A percentile compares a stretch with the other conserved stretches of the same genome.
These are phyloP conservation scores for Neurospora intermedia DNA, from an alignment of 495 filamentous ascomycete genomes.

Conservation along the genomic window DNA sequence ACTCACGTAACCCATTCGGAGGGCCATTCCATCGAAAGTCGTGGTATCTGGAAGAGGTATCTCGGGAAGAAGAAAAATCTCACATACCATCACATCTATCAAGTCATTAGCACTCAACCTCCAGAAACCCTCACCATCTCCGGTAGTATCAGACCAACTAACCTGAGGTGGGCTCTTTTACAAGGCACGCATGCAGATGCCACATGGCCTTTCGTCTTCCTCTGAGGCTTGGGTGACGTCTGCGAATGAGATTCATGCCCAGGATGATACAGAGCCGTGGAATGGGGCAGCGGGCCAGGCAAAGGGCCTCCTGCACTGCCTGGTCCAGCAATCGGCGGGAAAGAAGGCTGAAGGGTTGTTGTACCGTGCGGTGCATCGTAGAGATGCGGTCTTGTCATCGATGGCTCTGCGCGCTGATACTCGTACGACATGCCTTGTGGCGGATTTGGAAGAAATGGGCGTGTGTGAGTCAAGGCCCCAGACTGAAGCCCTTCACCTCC, in stretches of 20 bases:
- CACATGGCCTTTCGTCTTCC: constrained; percentile 90
- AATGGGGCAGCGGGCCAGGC: constrained; percentile 20
- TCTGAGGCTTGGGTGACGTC: constrained; percentile 52
- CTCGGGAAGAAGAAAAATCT: not conserved
- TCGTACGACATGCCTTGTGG: constrained; percentile 29
- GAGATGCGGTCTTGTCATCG: constrained; percentile 23
- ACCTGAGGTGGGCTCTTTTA: constrained; percentile 84
- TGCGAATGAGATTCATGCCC: constrained; percentile 27
- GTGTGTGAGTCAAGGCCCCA: constrained; percentile 23
- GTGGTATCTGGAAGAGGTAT: not conserved
- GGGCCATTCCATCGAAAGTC: not conserved
- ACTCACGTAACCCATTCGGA: not conserved
- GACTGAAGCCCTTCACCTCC: constrained; percentile 28
- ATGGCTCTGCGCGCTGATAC: constrained; percentile 28
- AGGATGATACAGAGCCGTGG: constrained; percentile 22
- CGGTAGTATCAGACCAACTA: constrained; percentile 12
- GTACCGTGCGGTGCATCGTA: constrained; percentile 27
- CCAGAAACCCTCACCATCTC: not conserved
- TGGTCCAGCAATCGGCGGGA: constrained; percentile 23
- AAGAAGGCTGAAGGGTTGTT: constrained; percentile 21
- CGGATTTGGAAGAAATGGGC: constrained; percentile 27
- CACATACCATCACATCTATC: constrained; percentile 42
- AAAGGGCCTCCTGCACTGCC: constrained; percentile 13
- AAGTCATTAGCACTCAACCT: constrained; percentile 4
- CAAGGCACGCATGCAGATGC: constrained; percentile 95